Evolutionary conservation across 2,329 filamentous ascomycete genomes (phyloP), one percentile per base, ranked within the genome.

Genomic region (Coniochaeta prunicola): DNA sequence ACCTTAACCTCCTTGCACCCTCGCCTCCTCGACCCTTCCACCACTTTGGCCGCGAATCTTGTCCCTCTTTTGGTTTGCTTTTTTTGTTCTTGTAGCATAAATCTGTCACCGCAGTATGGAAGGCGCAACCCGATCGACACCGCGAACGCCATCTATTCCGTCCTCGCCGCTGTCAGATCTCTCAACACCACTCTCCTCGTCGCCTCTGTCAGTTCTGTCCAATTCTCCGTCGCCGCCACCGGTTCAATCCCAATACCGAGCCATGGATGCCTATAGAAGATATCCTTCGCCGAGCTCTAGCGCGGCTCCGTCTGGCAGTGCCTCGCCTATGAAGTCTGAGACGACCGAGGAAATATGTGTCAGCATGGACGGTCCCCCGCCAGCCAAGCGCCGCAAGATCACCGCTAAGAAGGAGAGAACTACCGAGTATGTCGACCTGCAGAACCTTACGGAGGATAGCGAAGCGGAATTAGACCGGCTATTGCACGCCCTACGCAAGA

Each of bases 401-500:
- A 77, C 79, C 60, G 79, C 83, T 60, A 69, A 78, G 62, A 81
- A 80, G 64, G 76, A 89, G 67, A 88, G 91, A 66, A 91, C 83
- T 21, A 96, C 92, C n/a, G 84, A 90, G 66, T 85, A 90, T 69
- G 80, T 99, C 40, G 87, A 97, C 72, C 76, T 97, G 38, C 76
- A 78, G 45, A 71, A 70, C 21, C 71, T 73, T 56, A 79, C 77
- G 58, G 75, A 81, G 13, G 74, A 84, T 50, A 75, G 76, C 40
- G 76, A 80, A 17, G 77, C 80, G 38, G 83, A 93, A 62, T 77
- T 96, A 40, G 82, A 89, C 61, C 83, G 86, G 59, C 78, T 99
- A 31, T 76, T 92, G 50, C 83, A 86, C 48, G 87, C 87, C 26
- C 74, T 99, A 59, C 88, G 89, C 68, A 92, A 90, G 69, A 94